A percentile compares a stretch with the other conserved stretches of the same genome.
phyloP scores from a whole-genome alignment of 257 asterid genomes.

The Solanum stenotomum region DNA sequence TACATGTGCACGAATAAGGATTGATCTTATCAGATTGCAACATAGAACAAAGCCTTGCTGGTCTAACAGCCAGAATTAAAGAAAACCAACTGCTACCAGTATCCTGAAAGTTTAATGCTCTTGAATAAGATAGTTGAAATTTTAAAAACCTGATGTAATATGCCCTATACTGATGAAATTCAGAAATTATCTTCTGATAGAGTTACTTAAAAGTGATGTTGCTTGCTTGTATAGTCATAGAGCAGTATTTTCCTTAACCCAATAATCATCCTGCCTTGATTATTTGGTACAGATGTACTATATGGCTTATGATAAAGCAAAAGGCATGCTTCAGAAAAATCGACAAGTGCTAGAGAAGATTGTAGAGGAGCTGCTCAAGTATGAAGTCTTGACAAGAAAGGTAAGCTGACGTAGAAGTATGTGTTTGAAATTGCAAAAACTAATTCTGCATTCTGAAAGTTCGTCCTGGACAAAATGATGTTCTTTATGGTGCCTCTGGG shows the following conservation, averaged over 20 bases:
- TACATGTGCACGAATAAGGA: background rate
- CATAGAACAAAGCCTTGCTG: background rate
- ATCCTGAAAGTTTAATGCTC: background rate
- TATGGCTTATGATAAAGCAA: conserved; percentile 82
- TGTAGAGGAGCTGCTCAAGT: conserved; percentile 76
- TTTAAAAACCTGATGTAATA: background rate
- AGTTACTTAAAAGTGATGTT: background rate
- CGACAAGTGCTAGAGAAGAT: conserved; percentile 60
- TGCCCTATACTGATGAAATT: background rate
- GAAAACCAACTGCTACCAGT: background rate
- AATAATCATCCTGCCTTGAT: background rate
- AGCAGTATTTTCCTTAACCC: background rate
- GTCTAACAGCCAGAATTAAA: background rate
- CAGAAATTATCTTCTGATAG: background rate
- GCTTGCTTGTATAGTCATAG: background rate
- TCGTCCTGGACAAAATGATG: background rate
- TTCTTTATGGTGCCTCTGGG: background rate
- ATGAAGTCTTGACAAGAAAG: conserved; percentile 78
- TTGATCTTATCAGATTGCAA: background rate
- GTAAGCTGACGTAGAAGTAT: conserved; percentile 23
- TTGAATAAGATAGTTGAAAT: background rate
- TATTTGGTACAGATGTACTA: conserved; percentile 53
- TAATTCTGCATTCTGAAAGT: background rate
- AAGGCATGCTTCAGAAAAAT: conserved; percentile 58
- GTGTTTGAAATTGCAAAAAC: background rate